phyloP scores from a whole-genome alignment of 2,329 filamentous ascomycete species.

The Curvularia verruculosa region DNA sequence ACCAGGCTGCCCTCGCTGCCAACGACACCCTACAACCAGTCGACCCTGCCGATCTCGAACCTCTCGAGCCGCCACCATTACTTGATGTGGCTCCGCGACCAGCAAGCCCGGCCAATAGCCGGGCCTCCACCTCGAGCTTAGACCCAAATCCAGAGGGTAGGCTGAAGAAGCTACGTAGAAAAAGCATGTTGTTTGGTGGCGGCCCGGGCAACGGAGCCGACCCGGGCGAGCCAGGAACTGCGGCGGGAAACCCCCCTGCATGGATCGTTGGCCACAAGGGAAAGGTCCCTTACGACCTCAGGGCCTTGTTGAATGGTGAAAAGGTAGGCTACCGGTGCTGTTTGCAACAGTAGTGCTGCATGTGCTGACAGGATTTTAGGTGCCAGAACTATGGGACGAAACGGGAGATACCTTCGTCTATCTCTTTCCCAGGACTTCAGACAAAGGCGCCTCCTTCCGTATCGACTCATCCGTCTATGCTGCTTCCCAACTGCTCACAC shows the following conservation, averaged over 20 bases:
- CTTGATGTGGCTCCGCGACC: constrained; percentile 36
- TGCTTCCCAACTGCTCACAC: constrained; percentile 62
- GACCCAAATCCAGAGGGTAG: constrained; percentile 26
- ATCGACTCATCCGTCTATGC: constrained; percentile 65
- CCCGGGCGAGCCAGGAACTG: constrained; percentile 13
- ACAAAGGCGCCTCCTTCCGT: constrained; percentile 65
- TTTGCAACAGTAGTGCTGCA: constrained; percentile 1
- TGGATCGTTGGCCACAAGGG: constrained; percentile 66
- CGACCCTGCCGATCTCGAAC: constrained; percentile 29
- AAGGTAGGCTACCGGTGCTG: constrained; percentile 49
- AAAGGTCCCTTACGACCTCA: constrained; percentile 62
- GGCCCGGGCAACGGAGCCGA: constrained; percentile 33
- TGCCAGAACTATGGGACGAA: constrained; percentile 67
- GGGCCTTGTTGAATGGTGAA: constrained; percentile 57
- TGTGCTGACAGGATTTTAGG: constrained; percentile 44
- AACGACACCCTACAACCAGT: constrained; percentile 40
- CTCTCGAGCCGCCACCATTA: constrained; percentile 38
- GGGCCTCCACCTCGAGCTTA: constrained; percentile 29
- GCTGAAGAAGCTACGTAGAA: constrained; percentile 44
- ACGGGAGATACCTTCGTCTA: constrained; percentile 68
- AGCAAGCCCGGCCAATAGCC: constrained; percentile 37
- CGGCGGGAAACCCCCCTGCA: constrained; percentile 48
- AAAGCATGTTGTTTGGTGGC: constrained; percentile 44
- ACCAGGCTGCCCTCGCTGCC: constrained; percentile 18
- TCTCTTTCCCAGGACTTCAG: constrained; percentile 63